phyloP scores from a whole-genome alignment of 495 filamentous ascomycete genomes.

The Ramalina peruviana region DNA sequence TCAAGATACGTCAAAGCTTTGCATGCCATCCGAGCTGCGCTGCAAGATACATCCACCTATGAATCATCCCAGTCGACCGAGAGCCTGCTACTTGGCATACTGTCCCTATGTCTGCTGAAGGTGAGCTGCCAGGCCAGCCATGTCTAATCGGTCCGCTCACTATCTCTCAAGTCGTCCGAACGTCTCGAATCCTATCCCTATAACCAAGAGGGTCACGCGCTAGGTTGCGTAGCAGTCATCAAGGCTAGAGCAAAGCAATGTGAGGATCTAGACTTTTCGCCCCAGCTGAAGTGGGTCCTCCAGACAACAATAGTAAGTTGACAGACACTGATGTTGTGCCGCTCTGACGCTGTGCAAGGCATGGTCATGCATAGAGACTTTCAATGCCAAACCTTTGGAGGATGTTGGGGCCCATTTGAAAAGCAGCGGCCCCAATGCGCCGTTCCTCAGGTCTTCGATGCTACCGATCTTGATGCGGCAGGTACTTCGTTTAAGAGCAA shows the following conservation, averaged over 20 bases:
- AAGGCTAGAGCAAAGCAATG: not conserved
- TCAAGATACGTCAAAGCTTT: not conserved
- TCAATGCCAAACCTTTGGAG: not conserved
- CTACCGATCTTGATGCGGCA: not conserved
- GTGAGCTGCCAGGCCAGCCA: not conserved
- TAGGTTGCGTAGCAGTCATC: not conserved
- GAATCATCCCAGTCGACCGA: not conserved
- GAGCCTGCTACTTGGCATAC: not conserved
- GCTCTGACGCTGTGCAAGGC: not conserved
- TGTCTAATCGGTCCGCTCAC: not conserved
- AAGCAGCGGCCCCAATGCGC: not conserved
- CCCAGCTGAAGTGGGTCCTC: not conserved
- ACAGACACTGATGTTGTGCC: not conserved
- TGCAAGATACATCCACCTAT: not conserved
- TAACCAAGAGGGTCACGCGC: not conserved
- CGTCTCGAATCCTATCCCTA: not conserved
- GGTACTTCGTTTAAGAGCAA: not conserved
- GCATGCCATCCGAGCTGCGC: not conserved
- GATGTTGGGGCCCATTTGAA: not conserved
- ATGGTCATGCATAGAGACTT: not conserved
- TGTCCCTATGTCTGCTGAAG: not conserved
- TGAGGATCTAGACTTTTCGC: not conserved
- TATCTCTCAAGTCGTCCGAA: not conserved
- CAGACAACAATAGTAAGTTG: not conserved
- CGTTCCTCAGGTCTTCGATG: not conserved